phyloP scores from a whole-genome alignment of 768 basidiomycete species.

The Punctularia strigosozonata region DNA sequence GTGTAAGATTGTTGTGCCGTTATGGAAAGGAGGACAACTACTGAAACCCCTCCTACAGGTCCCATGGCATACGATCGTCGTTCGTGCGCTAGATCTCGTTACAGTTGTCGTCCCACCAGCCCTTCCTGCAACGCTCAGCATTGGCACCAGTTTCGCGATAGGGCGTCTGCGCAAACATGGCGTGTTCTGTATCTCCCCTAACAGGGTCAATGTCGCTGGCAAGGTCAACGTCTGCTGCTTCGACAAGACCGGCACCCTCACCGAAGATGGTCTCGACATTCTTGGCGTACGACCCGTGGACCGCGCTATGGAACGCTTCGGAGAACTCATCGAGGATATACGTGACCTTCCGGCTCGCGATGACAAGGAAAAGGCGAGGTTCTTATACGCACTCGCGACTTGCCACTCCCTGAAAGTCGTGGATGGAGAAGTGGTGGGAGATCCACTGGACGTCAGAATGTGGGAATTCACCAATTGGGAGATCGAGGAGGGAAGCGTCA shows the following conservation, averaged over 20 bases:
- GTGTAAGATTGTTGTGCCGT: constrained; percentile 35
- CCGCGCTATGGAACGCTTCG: constrained; percentile 65
- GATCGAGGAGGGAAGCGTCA: constrained; percentile 78
- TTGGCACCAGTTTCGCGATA: constrained; percentile 94
- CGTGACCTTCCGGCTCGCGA: constrained; percentile 79
- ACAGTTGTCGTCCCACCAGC: constrained; percentile 98
- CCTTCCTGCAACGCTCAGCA: constrained; percentile 91
- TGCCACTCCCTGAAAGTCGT: constrained; percentile 94
- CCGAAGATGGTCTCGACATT: constrained; percentile 96
- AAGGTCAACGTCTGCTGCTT: constrained; percentile 97
- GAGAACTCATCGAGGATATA: constrained; percentile 80
- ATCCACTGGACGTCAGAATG: constrained; percentile 96
- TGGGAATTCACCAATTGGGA: constrained; percentile 96
- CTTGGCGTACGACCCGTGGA: constrained; percentile 86
- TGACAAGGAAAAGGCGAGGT: constrained; percentile 61
- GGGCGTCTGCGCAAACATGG: constrained; percentile 73
- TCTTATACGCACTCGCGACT: constrained; percentile 88
- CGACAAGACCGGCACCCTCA: constrained; percentile 97
- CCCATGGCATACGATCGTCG: constrained; percentile 78
- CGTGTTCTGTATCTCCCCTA: constrained; percentile 95
- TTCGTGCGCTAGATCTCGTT: constrained; percentile 89
- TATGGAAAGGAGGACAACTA: constrained; percentile 1
- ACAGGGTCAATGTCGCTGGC: constrained; percentile 88
- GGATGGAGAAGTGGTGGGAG: constrained; percentile 80
- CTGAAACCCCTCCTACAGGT: constrained; percentile 34